These are phyloP conservation scores for Cladosporium velox DNA, from an alignment of 2,329 filamentous ascomycete genomes.

Conservation along the genomic window DNA sequence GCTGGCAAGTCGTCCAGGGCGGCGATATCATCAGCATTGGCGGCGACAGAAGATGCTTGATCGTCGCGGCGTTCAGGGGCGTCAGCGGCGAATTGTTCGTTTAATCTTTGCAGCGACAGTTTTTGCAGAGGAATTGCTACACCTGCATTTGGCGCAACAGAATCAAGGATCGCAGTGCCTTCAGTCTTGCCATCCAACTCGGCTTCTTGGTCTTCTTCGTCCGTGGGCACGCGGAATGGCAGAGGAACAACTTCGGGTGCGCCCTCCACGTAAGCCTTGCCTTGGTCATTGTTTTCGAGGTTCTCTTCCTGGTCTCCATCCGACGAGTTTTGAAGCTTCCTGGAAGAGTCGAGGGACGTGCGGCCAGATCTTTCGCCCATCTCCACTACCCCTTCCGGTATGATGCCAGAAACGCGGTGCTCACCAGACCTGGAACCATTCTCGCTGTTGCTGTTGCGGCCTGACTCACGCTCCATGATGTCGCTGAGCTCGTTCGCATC, in stretches of 20 bases:
- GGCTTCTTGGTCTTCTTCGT: constrained; percentile 34
- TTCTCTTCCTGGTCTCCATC: not conserved
- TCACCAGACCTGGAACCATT: not conserved
- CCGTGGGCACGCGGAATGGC: constrained; percentile 38
- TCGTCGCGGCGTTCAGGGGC: constrained; percentile 42
- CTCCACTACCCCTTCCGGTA: not conserved
- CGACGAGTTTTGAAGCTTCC: not conserved
- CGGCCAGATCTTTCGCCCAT: not conserved
- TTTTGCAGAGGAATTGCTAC: constrained; percentile 9
- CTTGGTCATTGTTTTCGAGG: not conserved
- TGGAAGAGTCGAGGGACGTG: not conserved
- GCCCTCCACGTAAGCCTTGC: constrained; percentile 10
- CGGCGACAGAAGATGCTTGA: constrained; percentile 51
- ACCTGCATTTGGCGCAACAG: not conserved
- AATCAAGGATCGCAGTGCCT: constrained; percentile 20
- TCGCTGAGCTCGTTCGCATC: constrained; percentile 59
- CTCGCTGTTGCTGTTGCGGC: constrained; percentile 7
- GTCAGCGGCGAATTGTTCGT: constrained; percentile 26
- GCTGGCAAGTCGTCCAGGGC: constrained; percentile 47
- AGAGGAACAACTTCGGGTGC: constrained; percentile 18
- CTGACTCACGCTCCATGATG: constrained; percentile 41
- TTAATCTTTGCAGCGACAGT: constrained; percentile 19
- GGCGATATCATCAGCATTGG: constrained; percentile 59
- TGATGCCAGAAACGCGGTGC: not conserved
- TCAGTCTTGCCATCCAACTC: not conserved